Base-by-base conservation (phyloP, 805 yeast genomes). In the Teunomyces pallodes region DNA sequence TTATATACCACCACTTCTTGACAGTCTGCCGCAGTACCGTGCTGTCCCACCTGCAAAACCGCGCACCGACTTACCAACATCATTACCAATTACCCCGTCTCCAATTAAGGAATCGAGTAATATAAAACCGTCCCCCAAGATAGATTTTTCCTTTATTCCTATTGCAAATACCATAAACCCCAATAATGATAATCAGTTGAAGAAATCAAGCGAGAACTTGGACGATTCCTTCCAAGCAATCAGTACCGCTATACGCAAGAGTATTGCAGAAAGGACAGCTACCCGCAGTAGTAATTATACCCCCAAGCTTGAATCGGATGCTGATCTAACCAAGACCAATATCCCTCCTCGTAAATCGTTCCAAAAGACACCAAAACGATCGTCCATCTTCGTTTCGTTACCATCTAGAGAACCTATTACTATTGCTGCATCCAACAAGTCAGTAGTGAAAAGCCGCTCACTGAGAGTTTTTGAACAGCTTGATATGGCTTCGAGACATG, bases 161-260 rank as follows among this genome's bases (percentile, higher is more conserved):
- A 53, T 57, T 12, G 55, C 57, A 3, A 51, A 45, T 20, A 46
- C 57, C 10, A 49, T 48, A 4, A 50, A 52, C 17, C 53, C 51
- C n/a, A 45, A 50, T 36, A 52, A 50, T 30, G 35, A 8, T 35
- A 10, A n/a, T 36, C 43, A 28, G 28, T 42, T 30, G 30, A 24
- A 36, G 40, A 44, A 33, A 27, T 17, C n/a, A 46, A 32, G 9
- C n/a, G 24, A 17, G 9, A 24, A 33, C 44, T 43, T 24, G 40
- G 76, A 74, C 38, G 71, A 69, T 45, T 76, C 80, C 6, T 75
- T 76, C 50, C 76, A 74, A 49, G 77, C 77, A 0, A 76, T 76
- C n/a, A 69, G 75, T 49, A 67, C 70, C 4, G 75, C 78, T 2
- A 74, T 76, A 7, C 55, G 79, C 27, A 76, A 74, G 50, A 74